Evolutionary conservation across 208 protist genomes (phyloP), one percentile per base, ranked within the genome.

Genomic region (Acanthamoeba lenticulata): DNA sequence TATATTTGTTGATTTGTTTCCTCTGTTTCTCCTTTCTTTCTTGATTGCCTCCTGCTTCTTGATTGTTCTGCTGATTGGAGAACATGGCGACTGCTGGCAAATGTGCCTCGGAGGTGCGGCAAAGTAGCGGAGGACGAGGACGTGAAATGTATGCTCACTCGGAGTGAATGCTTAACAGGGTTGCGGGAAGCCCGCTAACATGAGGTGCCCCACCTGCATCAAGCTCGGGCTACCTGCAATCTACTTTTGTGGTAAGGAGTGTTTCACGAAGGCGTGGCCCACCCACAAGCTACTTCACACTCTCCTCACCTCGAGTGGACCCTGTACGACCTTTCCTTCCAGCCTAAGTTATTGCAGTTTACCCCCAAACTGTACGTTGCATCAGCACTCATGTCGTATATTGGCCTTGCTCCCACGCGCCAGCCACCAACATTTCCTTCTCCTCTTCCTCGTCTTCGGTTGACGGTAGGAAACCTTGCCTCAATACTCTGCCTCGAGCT

Each of bases 131-230:
- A n/a, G n/a, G n/a, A n/a, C n/a, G n/a, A n/a, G n/a, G n/a, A n/a
- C n/a, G n/a, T n/a, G n/a, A n/a, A n/a, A n/a, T n/a, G n/a, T n/a
- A n/a, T n/a, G n/a, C n/a, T n/a, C n/a, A n/a, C n/a, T n/a, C n/a
- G 36, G 2, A 5, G 38, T 19, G 9, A 83, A 36, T n/a, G n/a
- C 19, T 52, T 13, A 49, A 1, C 2, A 92, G 65, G 91, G 92
- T 19, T 97, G 96, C 85, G 92, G 52, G 9, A 96, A 96, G 45
- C n/a, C 52, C 19, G 74, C 94, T 1, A 86, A 47, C 32, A 40
- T 97, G 29, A 79, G 94, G 49, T 97, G 96, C 62, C 96, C 96
- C 47, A 94, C 40, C 5, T 97, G 96, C 93, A 52, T 83, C 6
- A 93, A 92, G 27, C 40, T 96, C 1, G 86, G 65, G 0, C 27